Conservation (phyloP, 2,329 filamentous ascomycete genomes). For the Pseudogymnoascus sp. region DNA sequence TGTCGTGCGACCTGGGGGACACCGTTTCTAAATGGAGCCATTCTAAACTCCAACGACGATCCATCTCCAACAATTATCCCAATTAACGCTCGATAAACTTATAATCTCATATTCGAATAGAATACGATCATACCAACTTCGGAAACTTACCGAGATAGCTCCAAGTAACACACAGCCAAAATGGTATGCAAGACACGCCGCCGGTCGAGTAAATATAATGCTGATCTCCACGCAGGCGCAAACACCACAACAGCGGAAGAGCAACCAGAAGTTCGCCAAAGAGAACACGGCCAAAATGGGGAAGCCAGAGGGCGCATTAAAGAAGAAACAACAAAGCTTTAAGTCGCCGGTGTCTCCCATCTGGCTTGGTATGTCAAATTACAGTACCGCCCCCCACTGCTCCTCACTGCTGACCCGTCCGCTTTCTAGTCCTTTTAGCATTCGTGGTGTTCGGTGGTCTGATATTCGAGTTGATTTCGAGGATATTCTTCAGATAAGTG, state of each 20-base stretch:
- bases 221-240: conserved; percentile 51
- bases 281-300: conserved; percentile 67
- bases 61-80: neutral
- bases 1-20: conserved; percentile 7
- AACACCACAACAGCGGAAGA: conserved; percentile 75
- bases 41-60: conserved; percentile 5
- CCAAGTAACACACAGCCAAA: conserved; percentile 11
- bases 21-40: conserved; percentile 4
- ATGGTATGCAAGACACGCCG: conserved; percentile 17
- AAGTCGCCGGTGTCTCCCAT: conserved; percentile 54
- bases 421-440: conserved; percentile 22
- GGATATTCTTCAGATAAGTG: conserved; percentile 27
- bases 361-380: conserved; percentile 50
- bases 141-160: neutral
- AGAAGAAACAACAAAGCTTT: conserved; percentile 49
- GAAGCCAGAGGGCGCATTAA: conserved; percentile 59
- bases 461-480: conserved; percentile 31
- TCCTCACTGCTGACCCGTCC: conserved; percentile 9
- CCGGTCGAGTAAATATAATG: neutral
- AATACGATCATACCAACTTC: neutral
- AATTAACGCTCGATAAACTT: neutral
- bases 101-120: neutral
- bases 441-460: conserved; percentile 31
- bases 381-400: neutral
- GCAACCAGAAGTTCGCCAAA: conserved; percentile 72